phyloP scores from a whole-genome alignment of 192 early-diverging fungal species.

The Dissophora globulifera region DNA sequence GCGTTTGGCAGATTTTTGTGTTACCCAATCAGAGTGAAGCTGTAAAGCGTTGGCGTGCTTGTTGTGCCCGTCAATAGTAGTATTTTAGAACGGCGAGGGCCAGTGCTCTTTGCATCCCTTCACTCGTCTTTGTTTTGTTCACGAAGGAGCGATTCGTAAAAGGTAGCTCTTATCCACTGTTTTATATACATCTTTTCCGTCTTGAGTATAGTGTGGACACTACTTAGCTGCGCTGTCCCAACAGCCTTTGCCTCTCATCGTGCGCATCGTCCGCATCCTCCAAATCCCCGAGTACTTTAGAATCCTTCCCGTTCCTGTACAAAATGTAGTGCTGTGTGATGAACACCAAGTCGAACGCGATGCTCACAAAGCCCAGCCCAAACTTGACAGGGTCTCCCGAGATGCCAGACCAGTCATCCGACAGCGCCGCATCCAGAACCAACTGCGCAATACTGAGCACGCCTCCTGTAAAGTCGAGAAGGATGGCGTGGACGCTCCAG shows the following conservation, averaged over 20 bases:
- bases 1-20: no score
- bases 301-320: constrained; percentile 62
- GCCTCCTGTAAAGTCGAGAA: constrained; percentile 91
- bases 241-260: constrained; percentile 21
- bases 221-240: no score
- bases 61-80: no score
- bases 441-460: constrained; percentile 79
- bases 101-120: no score
- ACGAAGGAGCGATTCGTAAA: no score
- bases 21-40: no score
- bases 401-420: constrained; percentile 55
- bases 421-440: constrained; percentile 73
- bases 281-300: background rate
- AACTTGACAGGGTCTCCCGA: constrained; percentile 70
- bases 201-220: no score
- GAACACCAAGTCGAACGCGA: constrained; percentile 87
- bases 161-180: no score
- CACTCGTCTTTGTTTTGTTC: no score
- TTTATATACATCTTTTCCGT: no score
- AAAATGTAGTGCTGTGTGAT: constrained; percentile 86
- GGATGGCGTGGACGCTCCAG: constrained; percentile 90
- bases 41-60: no score
- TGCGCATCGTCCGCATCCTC: background rate
- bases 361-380: constrained; percentile 81
- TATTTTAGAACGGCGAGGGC: no score